Base-by-base conservation (phyloP, 345 rosid genomes). In the Arabidopsis arenosa region DNA sequence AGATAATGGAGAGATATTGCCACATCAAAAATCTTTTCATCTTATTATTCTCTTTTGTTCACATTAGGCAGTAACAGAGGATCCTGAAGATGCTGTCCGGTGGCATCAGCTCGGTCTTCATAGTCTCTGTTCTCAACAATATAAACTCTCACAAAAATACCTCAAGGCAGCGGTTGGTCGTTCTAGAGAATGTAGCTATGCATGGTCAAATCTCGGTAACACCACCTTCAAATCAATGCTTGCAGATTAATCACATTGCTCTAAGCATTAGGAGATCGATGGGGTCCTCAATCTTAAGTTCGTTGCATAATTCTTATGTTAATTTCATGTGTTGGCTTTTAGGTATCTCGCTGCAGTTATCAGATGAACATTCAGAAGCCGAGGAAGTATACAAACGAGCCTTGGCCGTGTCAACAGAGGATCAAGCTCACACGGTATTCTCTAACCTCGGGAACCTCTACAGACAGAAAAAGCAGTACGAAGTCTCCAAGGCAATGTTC, bases 101-200 rank as follows among this genome's bases (percentile, higher is more conserved):
- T 94, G 97, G 99, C 87, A 92, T 85, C 99, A 95, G 81, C 93
- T 95, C 39, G 99, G 99, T 76, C 89, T 95, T 71, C 98, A 92
- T 71, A 76, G 81, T 82, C 96, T 95, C 44, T 86, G 91, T 77
- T 83, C 92, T 32, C 86, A 76, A 76, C 87, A 89, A 53, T 95
- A 89, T 85, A 85, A 84, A 83, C 75, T 80, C 62, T 91, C 99
- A 28, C 93, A 92, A 68, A 92, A 89, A 80, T 90, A 95, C 84
- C 89, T 95, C 70, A 95, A 95, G 77, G 86, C 86, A 58, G 91
- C 99, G 5, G 86, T 86, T 70, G 77, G 86, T 52, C 92, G 84
- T 55, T 81, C 85, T 67, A 83, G 66, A 74, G 88, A 88, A 70
- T 83, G 88, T 83, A 82, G 93, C 80, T 88, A 82, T 66, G 84